Evolutionary conservation across 805 yeast genomes (phyloP), one percentile per base, ranked within the genome.

Genomic region (Candida chilensis): DNA sequence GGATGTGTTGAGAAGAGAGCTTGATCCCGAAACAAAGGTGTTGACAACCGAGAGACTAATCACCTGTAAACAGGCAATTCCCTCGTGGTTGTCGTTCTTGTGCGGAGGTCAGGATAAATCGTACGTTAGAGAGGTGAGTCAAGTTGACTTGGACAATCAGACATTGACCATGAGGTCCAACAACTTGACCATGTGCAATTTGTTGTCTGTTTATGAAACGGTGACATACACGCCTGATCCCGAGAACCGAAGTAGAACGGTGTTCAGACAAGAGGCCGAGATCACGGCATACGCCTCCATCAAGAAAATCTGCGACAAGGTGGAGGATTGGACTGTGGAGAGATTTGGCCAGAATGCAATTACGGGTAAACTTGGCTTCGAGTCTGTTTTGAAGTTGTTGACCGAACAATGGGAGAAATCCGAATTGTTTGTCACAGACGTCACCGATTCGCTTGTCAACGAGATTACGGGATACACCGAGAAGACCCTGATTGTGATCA

Each of bases 281-380:
- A 85, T 90, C 42, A 78, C 87, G 2, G 95, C 97, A 0, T 81
- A 78, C 52, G 84, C 86, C 6, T 62, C 80, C 3, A 68, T 86
- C 55, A 56, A 65, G 32, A 67, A 73, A 35, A 54, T 92, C 4
- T 81, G 94, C 50, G 82, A 76, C 47, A 78, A 82, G 52, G 64
- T 90, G 37, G 98, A 90, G 53, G 94, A 86, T 29, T 90, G 96
- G 95, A 74, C 88, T 0, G 80, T 85, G 5, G 84, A 83, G 46
- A 64, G 96, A 50, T 92, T 90, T 54, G 74, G 78, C 27, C 92
- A 84, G 50, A 90, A 90, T 52, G 96, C 97, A 11, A 57, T 56
- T 32, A 72, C 72, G 42, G 98, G 98, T 18, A 80, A 77, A 41
- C 41, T 56, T 18, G 98, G 96, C 0, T 88, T 90, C 42, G 97